Evolutionary conservation across 2,329 filamentous ascomycete genomes (phyloP).

Genomic region (Aspergillus texensis): DNA sequence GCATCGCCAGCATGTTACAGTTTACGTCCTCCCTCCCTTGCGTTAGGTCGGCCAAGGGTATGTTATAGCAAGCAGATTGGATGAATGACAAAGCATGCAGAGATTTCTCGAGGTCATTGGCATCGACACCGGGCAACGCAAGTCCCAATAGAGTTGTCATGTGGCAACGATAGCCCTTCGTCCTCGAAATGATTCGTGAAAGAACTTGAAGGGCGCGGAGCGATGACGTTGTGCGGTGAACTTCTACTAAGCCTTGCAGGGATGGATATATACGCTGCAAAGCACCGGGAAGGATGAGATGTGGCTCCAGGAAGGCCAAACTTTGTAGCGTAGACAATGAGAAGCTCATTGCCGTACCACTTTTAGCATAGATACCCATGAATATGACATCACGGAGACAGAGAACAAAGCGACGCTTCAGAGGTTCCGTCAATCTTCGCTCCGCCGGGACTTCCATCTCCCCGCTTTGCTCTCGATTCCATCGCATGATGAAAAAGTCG

Average conservation of each 20-base stretch:
- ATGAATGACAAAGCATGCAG: conserved; percentile 93
- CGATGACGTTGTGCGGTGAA: conserved; percentile 93
- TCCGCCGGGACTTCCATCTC: conserved; percentile 85
- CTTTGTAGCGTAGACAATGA: conserved; percentile 89
- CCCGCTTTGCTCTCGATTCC: conserved; percentile 91
- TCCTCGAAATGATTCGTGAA: conserved; percentile 84
- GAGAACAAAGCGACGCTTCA: conserved; percentile 87
- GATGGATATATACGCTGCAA: conserved; percentile 96
- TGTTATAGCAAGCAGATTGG: conserved; percentile 92
- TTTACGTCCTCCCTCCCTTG: conserved; percentile 68
- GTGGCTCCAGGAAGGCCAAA: conserved; percentile 85
- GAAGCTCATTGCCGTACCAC: conserved; percentile 85
- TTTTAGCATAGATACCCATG: conserved; percentile 98
- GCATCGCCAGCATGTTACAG: conserved; percentile 76
- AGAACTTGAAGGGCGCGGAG: conserved; percentile 90
- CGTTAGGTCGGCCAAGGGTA: conserved; percentile 84
- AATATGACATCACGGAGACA: conserved; percentile 91
- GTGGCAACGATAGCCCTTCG: conserved; percentile 95
- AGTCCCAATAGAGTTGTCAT: conserved; percentile 92
- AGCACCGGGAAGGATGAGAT: conserved; percentile 87
- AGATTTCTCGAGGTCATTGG: conserved; percentile 96
- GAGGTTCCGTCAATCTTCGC: conserved; percentile 73
- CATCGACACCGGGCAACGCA: conserved; percentile 91
- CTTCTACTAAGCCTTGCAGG: conserved; percentile 93
- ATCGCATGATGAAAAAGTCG: conserved; percentile 95